phyloP scores from a whole-genome alignment of 2,329 filamentous ascomycete genomes.

The Salinomyces thailandicus region DNA sequence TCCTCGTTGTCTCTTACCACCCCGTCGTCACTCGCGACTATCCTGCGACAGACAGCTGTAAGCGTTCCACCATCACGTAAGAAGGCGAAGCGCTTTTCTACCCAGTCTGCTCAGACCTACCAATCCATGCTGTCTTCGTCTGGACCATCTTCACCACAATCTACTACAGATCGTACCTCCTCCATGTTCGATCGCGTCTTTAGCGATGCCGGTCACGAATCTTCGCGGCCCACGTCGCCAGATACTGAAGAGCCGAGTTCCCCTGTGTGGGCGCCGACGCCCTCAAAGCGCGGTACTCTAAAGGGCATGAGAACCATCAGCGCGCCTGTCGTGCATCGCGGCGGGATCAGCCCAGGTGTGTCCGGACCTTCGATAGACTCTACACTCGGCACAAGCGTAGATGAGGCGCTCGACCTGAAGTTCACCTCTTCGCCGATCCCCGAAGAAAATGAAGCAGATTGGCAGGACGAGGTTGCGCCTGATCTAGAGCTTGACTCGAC shows the following conservation, averaged over 20 bases:
- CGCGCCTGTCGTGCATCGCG: conserved; percentile 9
- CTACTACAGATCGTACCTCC: conserved; percentile 55
- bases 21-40: conserved; percentile 43
- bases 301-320: conserved; percentile 18
- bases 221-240: conserved; percentile 69
- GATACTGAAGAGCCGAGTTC: conserved; percentile 51
- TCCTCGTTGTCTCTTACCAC: conserved; percentile 32
- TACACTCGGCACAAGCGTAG: conserved; percentile 22
- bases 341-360: conserved; percentile 11
- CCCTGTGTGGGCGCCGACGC: conserved; percentile 54
- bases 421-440: conserved; percentile 17
- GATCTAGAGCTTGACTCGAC: conserved; percentile 7
- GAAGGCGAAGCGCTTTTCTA: conserved; percentile 50
- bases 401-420: conserved; percentile 15
- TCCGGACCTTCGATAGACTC: conserved; percentile 18
- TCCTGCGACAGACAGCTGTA: conserved; percentile 53
- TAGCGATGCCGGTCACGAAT: conserved; percentile 47
- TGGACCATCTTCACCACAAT: conserved; percentile 69
- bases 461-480: conserved; percentile 16
- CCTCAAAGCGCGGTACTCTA: conserved; percentile 48
- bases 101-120: conserved; percentile 50
- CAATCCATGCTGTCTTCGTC: conserved; percentile 59
- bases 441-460: conserved; percentile 22
- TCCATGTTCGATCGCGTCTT: conserved; percentile 69
- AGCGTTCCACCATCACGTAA: conserved; percentile 43